Base-by-base conservation (phyloP, 495 filamentous ascomycete genomes). In the Friedmanniomyces endolithicus region DNA sequence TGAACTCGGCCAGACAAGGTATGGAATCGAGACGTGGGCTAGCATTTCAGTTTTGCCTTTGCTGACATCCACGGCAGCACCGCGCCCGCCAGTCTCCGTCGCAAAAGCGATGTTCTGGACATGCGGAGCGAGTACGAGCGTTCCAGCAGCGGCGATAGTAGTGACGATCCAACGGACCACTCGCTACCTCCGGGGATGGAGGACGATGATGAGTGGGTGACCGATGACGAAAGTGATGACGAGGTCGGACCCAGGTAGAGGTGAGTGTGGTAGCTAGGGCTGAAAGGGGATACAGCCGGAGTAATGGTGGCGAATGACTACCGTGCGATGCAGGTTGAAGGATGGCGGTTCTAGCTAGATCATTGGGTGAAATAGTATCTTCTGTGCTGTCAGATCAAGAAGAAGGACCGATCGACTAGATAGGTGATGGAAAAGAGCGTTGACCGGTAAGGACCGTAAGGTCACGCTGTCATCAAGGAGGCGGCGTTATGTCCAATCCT, bases 401-500 rank as follows among this genome's bases (percentile, higher is more conserved):
- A 7, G 44, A 23, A 22, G 44, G 3, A 6, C 16, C 16, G 39
- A 22, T n/a, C 39, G 39, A 22, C 39, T 3, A 41, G 14, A n/a
- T 14, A n/a, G 19, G 14, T 14, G 39, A 41, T 41, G 4, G 17
- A 47, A 22, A 14, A 4, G 4, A 23, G 44, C 44, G 23, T 23
- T 1, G 23, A 31, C 16, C 23, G 11, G 19, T 12, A 8, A n/a
- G 11, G 9, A 31, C 47, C 2, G 27, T n/a, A n/a, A n/a, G n/a
- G n/a, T n/a, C n/a, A n/a, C n/a, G n/a, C n/a, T n/a, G 23, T 31
- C 25, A 4, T 55, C 40, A 87, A 17, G 82, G 84, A 43, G 88
- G 80, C 23, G 88, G 87, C 58, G 75, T 77, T 55, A 95, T 63
- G 66, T 90, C 84, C 55, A 86, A 57, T 1, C 87, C 88, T 45